Evolutionary conservation across 2,329 filamentous ascomycete genomes (phyloP).

Genomic region (Xylariales sp.): DNA sequence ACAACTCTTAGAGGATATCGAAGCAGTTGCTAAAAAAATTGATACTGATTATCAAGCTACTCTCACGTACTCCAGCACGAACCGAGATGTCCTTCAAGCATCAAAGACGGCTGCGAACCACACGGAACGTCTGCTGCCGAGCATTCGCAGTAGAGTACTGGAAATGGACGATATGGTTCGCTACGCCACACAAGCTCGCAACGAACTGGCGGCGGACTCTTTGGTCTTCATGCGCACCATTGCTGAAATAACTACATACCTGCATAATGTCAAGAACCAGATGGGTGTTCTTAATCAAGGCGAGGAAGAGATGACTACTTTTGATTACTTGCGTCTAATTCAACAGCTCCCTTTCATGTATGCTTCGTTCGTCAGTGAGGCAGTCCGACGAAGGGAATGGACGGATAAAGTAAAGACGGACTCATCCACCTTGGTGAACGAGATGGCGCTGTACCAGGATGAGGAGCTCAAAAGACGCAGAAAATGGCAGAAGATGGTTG

Average conservation of each 20-base stretch:
- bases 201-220: conserved; percentile 60
- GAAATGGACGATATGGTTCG: conserved; percentile 60
- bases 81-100: conserved; percentile 55
- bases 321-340: conserved; percentile 75
- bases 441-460: conserved; percentile 87
- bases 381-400: conserved; percentile 85
- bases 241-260: conserved; percentile 71
- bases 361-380: conserved; percentile 82
- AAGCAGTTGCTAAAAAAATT: conserved; percentile 81
- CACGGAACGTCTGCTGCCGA: conserved; percentile 58
- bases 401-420: conserved; percentile 84
- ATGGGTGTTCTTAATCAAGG: conserved; percentile 68
- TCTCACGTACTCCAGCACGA: conserved; percentile 60
- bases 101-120: conserved; percentile 62
- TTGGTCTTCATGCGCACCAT: conserved; percentile 77
- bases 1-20: conserved; percentile 77
- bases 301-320: conserved; percentile 69
- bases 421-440: conserved; percentile 82
- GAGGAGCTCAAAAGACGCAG: conserved; percentile 85
- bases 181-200: conserved; percentile 61
- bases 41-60: conserved; percentile 80
- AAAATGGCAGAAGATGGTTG: conserved; percentile 86
- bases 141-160: conserved; percentile 46
- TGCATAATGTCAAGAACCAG: conserved; percentile 67
- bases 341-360: conserved; percentile 85